phyloP scores from a whole-genome alignment of 805 yeast genomes.

The Kluyveromyces nonfermentans region DNA sequence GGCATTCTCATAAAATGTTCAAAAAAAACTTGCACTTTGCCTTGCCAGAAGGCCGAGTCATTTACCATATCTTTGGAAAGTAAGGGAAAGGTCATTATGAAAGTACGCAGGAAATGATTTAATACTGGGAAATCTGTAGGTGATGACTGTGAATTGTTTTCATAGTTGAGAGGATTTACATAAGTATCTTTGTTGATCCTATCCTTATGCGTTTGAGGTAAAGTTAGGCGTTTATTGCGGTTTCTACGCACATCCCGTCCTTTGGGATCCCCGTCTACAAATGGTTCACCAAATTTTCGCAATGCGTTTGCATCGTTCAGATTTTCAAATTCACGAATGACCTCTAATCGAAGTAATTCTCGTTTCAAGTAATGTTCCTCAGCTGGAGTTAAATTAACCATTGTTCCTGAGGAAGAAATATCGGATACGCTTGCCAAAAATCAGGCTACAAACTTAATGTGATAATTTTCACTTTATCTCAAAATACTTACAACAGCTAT shows the following conservation, averaged over 20 bases:
- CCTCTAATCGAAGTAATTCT: slow-evolving; percentile 56
- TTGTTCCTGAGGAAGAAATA: neutral
- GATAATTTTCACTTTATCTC: neutral
- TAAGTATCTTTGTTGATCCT: neutral
- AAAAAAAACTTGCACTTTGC: slow-evolving; percentile 68
- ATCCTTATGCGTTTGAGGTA: neutral
- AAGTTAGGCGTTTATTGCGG: neutral
- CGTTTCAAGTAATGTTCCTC: slow-evolving; percentile 87
- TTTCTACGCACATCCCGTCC: slow-evolving; percentile 1
- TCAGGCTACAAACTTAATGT: neutral
- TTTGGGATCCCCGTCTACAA: slow-evolving; percentile 39
- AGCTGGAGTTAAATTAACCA: slow-evolving; percentile 30
- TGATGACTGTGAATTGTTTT: neutral
- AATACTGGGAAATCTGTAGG: slow-evolving; percentile 53
- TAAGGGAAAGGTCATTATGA: slow-evolving; percentile 68
- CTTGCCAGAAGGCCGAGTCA: slow-evolving; percentile 66
- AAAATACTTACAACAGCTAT: no score
- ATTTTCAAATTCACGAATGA: slow-evolving; percentile 51
- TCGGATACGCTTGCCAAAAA: neutral
- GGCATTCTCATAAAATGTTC: slow-evolving; percentile 68
- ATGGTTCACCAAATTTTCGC: slow-evolving; percentile 71
- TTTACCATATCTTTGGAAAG: slow-evolving; percentile 35
- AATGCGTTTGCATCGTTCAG: slow-evolving; percentile 56
- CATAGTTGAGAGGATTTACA: neutral
- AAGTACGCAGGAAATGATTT: slow-evolving; percentile 53